phyloP scores from a whole-genome alignment of 306 rosid genomes.

The Styphnolobium japonicum region DNA sequence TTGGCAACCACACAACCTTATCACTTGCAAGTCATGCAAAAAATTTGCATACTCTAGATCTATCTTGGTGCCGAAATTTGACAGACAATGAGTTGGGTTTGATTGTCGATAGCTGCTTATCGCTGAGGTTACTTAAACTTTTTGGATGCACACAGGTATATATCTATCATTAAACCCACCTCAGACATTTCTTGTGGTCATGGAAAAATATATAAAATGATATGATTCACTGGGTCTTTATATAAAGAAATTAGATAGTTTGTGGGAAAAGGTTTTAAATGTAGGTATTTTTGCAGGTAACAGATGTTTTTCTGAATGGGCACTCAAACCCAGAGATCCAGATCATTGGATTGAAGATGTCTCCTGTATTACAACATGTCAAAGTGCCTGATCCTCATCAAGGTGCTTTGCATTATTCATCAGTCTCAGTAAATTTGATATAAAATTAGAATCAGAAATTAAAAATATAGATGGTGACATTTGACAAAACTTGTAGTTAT shows the following conservation, averaged over 20 bases:
- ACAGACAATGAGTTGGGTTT: conserved; percentile 64
- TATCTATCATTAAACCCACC: neutral
- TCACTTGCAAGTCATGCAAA: conserved; percentile 56
- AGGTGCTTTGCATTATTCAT: conserved; percentile 44
- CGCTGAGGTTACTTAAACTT: conserved; percentile 62
- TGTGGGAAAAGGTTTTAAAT: neutral
- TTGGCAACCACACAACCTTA: conserved; percentile 50
- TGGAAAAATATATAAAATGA: neutral
- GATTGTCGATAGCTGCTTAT: conserved; percentile 71
- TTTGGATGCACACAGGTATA: conserved; percentile 89
- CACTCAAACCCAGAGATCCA: conserved; percentile 55
- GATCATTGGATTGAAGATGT: conserved; percentile 54
- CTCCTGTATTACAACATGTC: conserved; percentile 46
- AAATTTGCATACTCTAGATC: conserved; percentile 66
- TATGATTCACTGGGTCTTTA: neutral
- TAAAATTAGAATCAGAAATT: neutral
- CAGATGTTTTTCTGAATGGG: conserved; percentile 56
- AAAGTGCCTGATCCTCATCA: conserved; percentile 15
- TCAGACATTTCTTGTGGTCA: neutral
- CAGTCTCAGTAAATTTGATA: conserved; percentile 13
- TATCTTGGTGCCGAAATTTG: conserved; percentile 83
- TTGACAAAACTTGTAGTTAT: neutral
- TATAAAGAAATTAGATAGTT: neutral
- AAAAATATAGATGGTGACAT: neutral
- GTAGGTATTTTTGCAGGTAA: conserved; percentile 47